These are phyloP conservation scores for Marasmius tenuissimus DNA, from an alignment of 1,284 basidiomycete genomes.

Conservation along the genomic window DNA sequence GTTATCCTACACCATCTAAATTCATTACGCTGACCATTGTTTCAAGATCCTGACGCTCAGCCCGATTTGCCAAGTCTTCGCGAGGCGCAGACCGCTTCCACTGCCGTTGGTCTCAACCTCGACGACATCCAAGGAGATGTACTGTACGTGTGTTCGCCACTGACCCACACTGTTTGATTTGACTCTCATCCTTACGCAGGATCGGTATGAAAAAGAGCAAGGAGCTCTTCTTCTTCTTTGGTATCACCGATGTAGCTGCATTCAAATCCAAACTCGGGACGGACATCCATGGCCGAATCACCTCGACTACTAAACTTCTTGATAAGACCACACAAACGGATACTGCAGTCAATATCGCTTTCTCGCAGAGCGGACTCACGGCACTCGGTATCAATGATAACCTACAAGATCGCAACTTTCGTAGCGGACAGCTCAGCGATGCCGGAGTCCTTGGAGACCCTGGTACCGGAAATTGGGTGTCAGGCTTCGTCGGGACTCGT, in stretches of 20 bases:
- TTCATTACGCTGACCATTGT: not conserved
- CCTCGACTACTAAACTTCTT: conserved; percentile 23
- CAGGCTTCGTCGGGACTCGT: conserved; percentile 29
- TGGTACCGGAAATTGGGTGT: conserved; percentile 29
- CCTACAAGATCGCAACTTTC: conserved; percentile 31
- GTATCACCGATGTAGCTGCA: conserved; percentile 20
- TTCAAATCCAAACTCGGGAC: conserved; percentile 25
- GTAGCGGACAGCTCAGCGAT: conserved; percentile 29
- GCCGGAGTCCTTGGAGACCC: conserved; percentile 27
- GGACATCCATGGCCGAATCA: conserved; percentile 30
- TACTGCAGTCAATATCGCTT: conserved; percentile 30
- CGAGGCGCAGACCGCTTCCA: conserved; percentile 5
- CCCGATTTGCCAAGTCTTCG: conserved; percentile 14
- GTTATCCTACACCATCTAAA: not conserved
- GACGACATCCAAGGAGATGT: conserved; percentile 23
- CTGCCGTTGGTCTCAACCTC: conserved; percentile 11
- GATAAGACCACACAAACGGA: conserved; percentile 19
- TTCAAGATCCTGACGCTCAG: conserved; percentile 10
- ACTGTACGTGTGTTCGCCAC: conserved; percentile 7
- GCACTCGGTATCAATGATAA: conserved; percentile 32
- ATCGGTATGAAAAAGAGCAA: conserved; percentile 28
- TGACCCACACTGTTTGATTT: not conserved
- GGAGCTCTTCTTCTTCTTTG: conserved; percentile 31
- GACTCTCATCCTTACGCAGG: conserved; percentile 8
- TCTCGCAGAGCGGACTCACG: conserved; percentile 27